These are phyloP conservation scores for Rhizopus stolonifer DNA, from an alignment of 371 early-diverging fungal genomes.

Conservation along the genomic window DNA sequence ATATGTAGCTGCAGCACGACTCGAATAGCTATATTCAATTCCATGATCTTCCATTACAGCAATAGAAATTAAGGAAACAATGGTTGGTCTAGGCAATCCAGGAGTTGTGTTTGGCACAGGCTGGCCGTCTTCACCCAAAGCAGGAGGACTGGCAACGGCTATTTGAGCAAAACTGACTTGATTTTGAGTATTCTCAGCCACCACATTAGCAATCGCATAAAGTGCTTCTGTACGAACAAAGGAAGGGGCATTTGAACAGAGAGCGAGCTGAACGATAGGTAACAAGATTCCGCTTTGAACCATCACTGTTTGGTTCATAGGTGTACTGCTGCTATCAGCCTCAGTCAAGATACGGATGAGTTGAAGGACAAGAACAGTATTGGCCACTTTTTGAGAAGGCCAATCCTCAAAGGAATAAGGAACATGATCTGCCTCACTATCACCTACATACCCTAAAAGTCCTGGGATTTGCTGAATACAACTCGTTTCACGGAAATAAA, in stretches of 20 bases:
- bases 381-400: slow-evolving; percentile 80
- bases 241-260: slow-evolving; percentile 62
- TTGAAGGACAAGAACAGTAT: slow-evolving; percentile 80
- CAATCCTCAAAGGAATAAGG: slow-evolving; percentile 54
- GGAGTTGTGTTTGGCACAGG: slow-evolving; percentile 16
- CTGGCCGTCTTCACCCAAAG: slow-evolving; percentile 23
- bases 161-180: slow-evolving; percentile 71
- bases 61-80: slow-evolving; percentile 63
- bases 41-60: slow-evolving; percentile 51
- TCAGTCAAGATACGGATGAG: slow-evolving; percentile 86
- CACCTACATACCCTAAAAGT: slow-evolving; percentile 64
- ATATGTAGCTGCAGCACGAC: slow-evolving; percentile 76
- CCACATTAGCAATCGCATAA: slow-evolving; percentile 80
- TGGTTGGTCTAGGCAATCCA: slow-evolving; percentile 53
- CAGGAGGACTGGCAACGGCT: slow-evolving; percentile 47
- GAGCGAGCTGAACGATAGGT: slow-evolving; percentile 64
- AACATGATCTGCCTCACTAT: slow-evolving; percentile 58
- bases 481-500: slow-evolving; percentile 93
- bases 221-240: slow-evolving; percentile 71
- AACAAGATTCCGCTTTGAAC: slow-evolving; percentile 70
- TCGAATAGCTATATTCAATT: slow-evolving; percentile 52
- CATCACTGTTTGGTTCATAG: slow-evolving; percentile 87
- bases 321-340: slow-evolving; percentile 84
- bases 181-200: slow-evolving; percentile 71
- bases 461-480: slow-evolving; percentile 85